These are phyloP conservation scores for Didymella segeticola DNA, from an alignment of 2,329 filamentous ascomycete species.

Conservation along the genomic window DNA sequence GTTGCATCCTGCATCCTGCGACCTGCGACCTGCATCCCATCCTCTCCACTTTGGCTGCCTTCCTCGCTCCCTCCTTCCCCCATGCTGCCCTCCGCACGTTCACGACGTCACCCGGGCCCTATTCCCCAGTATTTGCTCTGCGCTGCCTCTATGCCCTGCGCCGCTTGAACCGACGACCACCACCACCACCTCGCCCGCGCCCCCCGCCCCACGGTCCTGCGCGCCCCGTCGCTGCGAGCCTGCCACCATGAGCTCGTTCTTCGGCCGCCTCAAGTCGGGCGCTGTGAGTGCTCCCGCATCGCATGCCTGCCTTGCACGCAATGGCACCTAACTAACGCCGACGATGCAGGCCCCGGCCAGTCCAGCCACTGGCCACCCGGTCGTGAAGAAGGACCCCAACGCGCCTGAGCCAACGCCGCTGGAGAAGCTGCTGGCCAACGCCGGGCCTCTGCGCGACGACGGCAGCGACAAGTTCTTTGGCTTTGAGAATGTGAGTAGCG, in stretches of 20 bases:
- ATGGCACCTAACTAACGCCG: conserved; percentile 30
- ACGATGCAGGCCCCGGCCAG: conserved; percentile 54
- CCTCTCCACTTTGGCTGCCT: conserved; percentile 10
- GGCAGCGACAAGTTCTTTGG: conserved; percentile 99
- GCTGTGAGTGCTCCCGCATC: conserved; percentile 48
- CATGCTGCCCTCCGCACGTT: conserved; percentile 16
- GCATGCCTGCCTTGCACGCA: conserved; percentile 17
- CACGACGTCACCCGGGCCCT: conserved; percentile 13
- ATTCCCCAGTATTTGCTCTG: conserved; percentile 11
- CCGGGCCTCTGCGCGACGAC: conserved; percentile 80
- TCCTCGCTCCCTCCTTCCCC: conserved; percentile 9
- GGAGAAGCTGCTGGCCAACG: conserved; percentile 82
- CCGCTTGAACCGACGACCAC: conserved; percentile 21
- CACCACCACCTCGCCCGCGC: conserved; percentile 17
- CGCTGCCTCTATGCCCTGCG: conserved; percentile 12
- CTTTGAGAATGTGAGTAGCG: conserved; percentile 87
- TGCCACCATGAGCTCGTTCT: conserved; percentile 59
- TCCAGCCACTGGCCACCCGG: conserved; percentile 54
- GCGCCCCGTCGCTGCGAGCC: conserved; percentile 20
- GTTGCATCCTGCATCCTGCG: background rate
- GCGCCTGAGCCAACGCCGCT: conserved; percentile 64
- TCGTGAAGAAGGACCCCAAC: conserved; percentile 66
- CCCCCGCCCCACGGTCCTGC: conserved; percentile 19
- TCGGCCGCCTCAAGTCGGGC: conserved; percentile 60
- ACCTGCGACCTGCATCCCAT: background rate